Conservation (phyloP, 495 filamentous ascomycete genomes). For the Tuber aestivum region DNA sequence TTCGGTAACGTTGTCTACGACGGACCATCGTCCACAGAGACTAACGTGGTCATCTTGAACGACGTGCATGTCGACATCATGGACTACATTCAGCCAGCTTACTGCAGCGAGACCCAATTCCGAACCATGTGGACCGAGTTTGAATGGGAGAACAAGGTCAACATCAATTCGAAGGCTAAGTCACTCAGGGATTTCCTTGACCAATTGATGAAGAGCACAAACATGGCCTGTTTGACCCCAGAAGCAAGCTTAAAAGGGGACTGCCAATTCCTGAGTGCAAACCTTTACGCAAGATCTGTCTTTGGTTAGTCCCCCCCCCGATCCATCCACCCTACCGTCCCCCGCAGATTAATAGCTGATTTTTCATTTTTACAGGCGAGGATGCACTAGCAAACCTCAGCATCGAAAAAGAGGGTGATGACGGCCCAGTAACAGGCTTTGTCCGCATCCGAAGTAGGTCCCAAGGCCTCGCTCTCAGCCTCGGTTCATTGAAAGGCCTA, state of each 20-base stretch:
- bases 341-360: slow-evolving; percentile 10
- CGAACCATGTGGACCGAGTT: slow-evolving; percentile 99
- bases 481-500: slow-evolving; percentile 91
- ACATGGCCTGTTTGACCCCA: slow-evolving; percentile 96
- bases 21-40: slow-evolving; percentile 88
- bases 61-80: slow-evolving; percentile 99
- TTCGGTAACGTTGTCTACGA: slow-evolving; percentile 99
- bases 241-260: slow-evolving; percentile 95
- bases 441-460: slow-evolving; percentile 96
- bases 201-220: slow-evolving; percentile 93
- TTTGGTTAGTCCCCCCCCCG: slow-evolving; percentile 70
- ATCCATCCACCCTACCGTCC: not conserved
- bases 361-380: slow-evolving; percentile 63
- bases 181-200: slow-evolving; percentile 85
- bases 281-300: slow-evolving; percentile 93
- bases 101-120: slow-evolving; percentile 97
- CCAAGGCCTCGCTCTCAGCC: slow-evolving; percentile 87
- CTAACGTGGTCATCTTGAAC: slow-evolving; percentile 95
- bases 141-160: slow-evolving; percentile 99
- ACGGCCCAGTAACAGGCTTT: slow-evolving; percentile 96
- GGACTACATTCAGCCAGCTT: slow-evolving; percentile 98
- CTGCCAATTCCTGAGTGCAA: slow-evolving; percentile 95
- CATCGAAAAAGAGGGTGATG: slow-evolving; percentile 94
- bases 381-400: slow-evolving; percentile 96
- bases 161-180: slow-evolving; percentile 97